Base-by-base conservation (phyloP, 768 basidiomycete species). In the Pholiota microspora region DNA sequence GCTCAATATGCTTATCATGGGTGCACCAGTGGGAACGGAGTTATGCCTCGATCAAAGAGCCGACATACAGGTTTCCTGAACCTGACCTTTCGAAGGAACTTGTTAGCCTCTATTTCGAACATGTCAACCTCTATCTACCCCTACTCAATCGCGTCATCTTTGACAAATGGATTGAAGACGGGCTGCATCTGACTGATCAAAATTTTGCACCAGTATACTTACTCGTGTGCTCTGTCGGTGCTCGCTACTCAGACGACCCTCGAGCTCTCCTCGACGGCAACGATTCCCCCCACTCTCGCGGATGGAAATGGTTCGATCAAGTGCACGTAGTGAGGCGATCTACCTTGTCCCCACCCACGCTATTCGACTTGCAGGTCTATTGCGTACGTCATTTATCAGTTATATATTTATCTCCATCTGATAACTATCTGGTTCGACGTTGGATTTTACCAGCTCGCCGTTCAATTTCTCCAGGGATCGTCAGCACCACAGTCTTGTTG, bases 351-450 rank as follows among this genome's bases (percentile, higher is more conserved):
- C 82, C 86, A 5, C 88, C 90, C 1, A 71, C 77, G 5, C 64
- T 94, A 55, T 86, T 82, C 65, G 92, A 94, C 58, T 67, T 95
- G 46, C 93, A 95, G 64, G 76, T 78, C 32, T 84, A 85, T 63
- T 74, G 73, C 36, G 80, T 78, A 59, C 72, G 80, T 73, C 18
- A 62, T 16, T 50, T 28, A 45, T 36, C 50, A 28, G 45, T 13
- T 18, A 18, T 18, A 21, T 47, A 24, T 12, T 6, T 31, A 16
- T 16, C 10, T 45, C 7, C 47, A 29, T 35, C 31, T 25, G 48
- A n/a, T 51, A 13, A 48, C 34, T 16, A 35, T 27, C 7, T 23
- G 3, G 12, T 23, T n/a, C n/a, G n/a, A n/a, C n/a, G n/a, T n/a
- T n/a, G n/a, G n/a, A n/a, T n/a, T n/a, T n/a, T n/a, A n/a, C 29